Base-by-base conservation (phyloP, 2,329 filamentous ascomycete genomes). In the Talaromyces piceae region DNA sequence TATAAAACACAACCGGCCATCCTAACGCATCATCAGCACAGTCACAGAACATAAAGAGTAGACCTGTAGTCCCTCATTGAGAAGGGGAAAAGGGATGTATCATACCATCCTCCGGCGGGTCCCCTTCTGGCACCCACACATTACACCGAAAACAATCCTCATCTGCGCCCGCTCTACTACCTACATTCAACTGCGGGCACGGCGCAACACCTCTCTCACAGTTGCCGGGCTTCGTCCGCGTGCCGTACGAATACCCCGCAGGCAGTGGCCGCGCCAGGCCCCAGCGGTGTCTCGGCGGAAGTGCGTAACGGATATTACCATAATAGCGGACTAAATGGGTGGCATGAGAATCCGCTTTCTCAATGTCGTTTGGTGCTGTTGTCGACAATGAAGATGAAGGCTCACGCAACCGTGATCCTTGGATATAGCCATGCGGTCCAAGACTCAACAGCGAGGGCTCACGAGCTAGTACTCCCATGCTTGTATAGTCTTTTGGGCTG, bases 1-100 rank as follows among this genome's bases (percentile, higher is more conserved):
- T 78, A 61, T 73, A 81, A 57, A 82, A 75, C 47, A 79, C 69
- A 0, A 82, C 78, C 4, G 79, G 79, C 78, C 78, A 82, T 13
- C 79, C 76, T 67, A 49, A 3, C 33, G n/a, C 30, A 31, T 13
- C 39, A 25, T 41, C 22, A 16, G 26, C 52, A 26, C 44, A 27
- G 2, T 16, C 8, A 11, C 39, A 12, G 11, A 13, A 48, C 26
- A 12, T 41, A 18, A 20, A 31, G n/a, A 13, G 11, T 2, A n/a
- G 37, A 23, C 8, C n/a, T 41, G 9, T 22, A 51, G 12, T 37
- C 6, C 45, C n/a, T n/a, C 30, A 31, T 11, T 31, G 16, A 4
- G 6, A 30, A 30, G 27, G 20, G 9, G n/a, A 37, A 4, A 11
- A 9, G 1, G 27, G 5, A 44, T 4, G 30, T 5, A 5, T 41